A percentile compares a stretch with the other conserved stretches of the same genome.
Conservation (phyloP, 352 stramenopile species). For the Phytophthora pluvialis region DNA sequence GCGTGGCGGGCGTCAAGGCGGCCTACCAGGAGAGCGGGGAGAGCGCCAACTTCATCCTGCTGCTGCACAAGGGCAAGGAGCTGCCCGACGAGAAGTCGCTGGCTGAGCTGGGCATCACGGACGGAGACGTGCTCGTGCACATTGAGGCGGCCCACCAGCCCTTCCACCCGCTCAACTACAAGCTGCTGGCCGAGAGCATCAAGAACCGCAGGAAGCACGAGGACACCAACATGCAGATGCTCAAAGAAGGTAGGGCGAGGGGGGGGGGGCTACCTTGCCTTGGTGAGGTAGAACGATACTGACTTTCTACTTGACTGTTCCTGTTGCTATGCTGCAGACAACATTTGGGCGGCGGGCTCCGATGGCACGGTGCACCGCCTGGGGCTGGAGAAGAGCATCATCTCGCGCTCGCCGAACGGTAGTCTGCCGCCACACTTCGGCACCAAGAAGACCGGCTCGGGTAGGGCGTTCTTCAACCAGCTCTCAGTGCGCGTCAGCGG, state of each 20-base stretch:
- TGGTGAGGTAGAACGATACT: conserved; percentile 13
- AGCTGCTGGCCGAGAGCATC: conserved; percentile 79
- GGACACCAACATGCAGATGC: conserved; percentile 81
- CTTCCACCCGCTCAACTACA: conserved; percentile 90
- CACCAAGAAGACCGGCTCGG: conserved; percentile 58
- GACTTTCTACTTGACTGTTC: neutral
- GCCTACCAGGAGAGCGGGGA: conserved; percentile 81
- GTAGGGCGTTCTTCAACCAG: conserved; percentile 87
- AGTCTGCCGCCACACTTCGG: conserved; percentile 58
- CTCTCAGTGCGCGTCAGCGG: conserved; percentile 86
- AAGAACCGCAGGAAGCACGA: conserved; percentile 81
- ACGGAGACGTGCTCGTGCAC: conserved; percentile 80
- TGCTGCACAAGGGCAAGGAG: conserved; percentile 89
- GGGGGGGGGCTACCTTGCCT: neutral
- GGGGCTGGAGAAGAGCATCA: conserved; percentile 86
- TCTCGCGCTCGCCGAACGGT: conserved; percentile 63
- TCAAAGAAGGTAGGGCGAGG: conserved; percentile 67
- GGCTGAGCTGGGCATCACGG: conserved; percentile 55
- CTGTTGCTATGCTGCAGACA: conserved; percentile 44
- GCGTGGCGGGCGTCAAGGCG: conserved; percentile 83
- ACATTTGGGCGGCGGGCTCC: conserved; percentile 81
- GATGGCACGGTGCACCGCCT: conserved; percentile 85
- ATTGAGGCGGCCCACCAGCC: conserved; percentile 86
- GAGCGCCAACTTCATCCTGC: conserved; percentile 78
- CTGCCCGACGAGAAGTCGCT: conserved; percentile 88